Evolutionary conservation across 805 yeast genomes (phyloP), one percentile per base, ranked within the genome.

Genomic region (Kluyveromyces nonfermentans): DNA sequence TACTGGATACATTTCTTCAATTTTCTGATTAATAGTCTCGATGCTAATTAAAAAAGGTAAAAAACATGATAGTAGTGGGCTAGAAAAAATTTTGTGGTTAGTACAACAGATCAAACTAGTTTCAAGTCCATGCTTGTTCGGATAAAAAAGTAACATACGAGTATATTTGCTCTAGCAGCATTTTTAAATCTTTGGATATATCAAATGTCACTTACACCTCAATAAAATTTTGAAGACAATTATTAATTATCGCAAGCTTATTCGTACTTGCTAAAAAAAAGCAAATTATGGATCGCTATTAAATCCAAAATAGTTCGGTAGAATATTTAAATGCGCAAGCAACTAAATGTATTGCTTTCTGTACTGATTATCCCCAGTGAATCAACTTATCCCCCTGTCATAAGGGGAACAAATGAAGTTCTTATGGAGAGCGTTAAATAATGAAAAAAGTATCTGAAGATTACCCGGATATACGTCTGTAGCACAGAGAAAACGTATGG

Each of bases 1-100:
- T 2, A 36, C 22, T 14, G 43, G 37, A 9, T 38, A 38, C 41
- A 38, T 38, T 10, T 38, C 34, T 4, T 19, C 34, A 9, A 38
- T 38, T 28, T 38, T 38, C 22, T 38, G 41, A 15, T 38, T 33
- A 9, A 38, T 38, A 14, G 25, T 28, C 34, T 38, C 41, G 9
- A 38, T 14, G 14, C 28, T 18, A 18, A 38, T 38, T 20, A 38
- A 19, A 15, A 38, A 28, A 10, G 41, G 41, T 22, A 38, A 30
- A 14, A 16, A 33, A 31, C 41, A 25, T 10, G 41, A 28, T 15
- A 38, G 15, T 10, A 38, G 18, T 14, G 41, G 41, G 12, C 41
- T 38, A 6, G n/a, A n/a, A n/a, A n/a, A 25, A 25, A 6, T 25
- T 25, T 10, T 25, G 14, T 6, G 14, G 30, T 25, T 25, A 25